Percentiles rank a stretch among this genome's conserved stretches.
Evolutionary conservation across 257 asterid genomes (phyloP).

Genomic region (Gentiana macrophylla): DNA sequence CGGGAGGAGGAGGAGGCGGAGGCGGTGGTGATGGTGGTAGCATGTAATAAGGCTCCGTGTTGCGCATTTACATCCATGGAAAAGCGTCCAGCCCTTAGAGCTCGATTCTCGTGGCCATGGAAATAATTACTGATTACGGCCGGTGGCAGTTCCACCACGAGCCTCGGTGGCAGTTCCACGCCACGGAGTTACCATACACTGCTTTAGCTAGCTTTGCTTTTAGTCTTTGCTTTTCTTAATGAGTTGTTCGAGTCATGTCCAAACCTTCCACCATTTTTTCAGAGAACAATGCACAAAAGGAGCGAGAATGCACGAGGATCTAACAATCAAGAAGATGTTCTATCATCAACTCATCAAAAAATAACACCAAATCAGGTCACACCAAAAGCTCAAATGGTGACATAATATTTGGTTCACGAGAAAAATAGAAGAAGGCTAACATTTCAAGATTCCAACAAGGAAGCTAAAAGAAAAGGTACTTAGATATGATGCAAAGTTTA

Average conservation of each 20-base stretch:
- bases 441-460: too few species aligned
- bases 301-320: not conserved
- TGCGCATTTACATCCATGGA: not conserved
- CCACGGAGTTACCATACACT: not conserved
- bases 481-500: too few species aligned
- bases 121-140: not conserved
- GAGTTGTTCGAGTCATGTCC: slow-evolving; percentile 36
- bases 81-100: slow-evolving; percentile 2
- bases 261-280: slow-evolving; percentile 12
- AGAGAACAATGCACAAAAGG: not conserved
- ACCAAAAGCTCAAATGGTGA: too few species aligned
- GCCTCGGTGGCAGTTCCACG: slow-evolving; percentile 2
- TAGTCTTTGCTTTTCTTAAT: slow-evolving; percentile 18
- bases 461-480: too few species aligned
- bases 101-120: not conserved
- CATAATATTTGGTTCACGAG: too few species aligned
- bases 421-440: too few species aligned
- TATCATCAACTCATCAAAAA: too few species aligned
- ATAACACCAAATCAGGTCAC: too few species aligned
- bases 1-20: too few species aligned
- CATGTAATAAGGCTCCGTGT: slow-evolving; percentile 1
- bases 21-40: too few species aligned
- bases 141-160: slow-evolving; percentile 4
- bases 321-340: too few species aligned
- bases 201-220: not conserved